Evolutionary conservation across 208 protist species (phyloP), one percentile per base, ranked within the genome.

Genomic region (Leishmania braziliensis): DNA sequence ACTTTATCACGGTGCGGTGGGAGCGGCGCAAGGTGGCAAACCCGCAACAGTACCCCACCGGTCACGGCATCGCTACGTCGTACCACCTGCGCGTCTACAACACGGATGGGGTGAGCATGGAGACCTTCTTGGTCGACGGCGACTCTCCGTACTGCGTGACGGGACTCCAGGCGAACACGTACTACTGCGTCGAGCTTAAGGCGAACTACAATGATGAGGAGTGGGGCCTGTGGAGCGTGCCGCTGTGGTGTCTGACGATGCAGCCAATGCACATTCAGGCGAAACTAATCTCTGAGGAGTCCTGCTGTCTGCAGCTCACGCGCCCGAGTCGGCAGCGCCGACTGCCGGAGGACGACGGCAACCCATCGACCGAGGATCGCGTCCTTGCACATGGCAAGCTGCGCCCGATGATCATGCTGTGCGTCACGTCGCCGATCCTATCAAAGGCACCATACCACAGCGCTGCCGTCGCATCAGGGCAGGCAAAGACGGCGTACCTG

Each of bases 201-300:
- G 96, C 96, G 65, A 93, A 97, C 84, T 98, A 98, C 89, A 98
- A 97, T 80, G 95, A 98, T 79, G 94, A 97, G 83, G 95, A 97
- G 86, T 98, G 96, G 95, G 96, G 95, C 16, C 84, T 95, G 72
- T 98, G 96, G 95, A 97, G 94, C 63, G 90, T 90, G 53, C 95
- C 95, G 63, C 85, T 98, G 80, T 96, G 94, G 93, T 97, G 93
- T 79, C 89, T 98, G 62, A 98, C 96, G 66, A 97, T 98, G 94
- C 89, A 91, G 79, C 91, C 88, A n/a, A 88, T 98, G 84, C 82
- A 91, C 74, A 90, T 98, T 70, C 84, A 96, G 76, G 90, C 93
- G 3, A 89, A 95, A 89, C 86, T 97, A 68, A 98, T 98, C 80
- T 95, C 93, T 8, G 94, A 98, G 84, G 92, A 96, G 83, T 96